Evolutionary conservation across 768 basidiomycete genomes (phyloP).

Genomic region (Candolleomyces eurysporus): DNA sequence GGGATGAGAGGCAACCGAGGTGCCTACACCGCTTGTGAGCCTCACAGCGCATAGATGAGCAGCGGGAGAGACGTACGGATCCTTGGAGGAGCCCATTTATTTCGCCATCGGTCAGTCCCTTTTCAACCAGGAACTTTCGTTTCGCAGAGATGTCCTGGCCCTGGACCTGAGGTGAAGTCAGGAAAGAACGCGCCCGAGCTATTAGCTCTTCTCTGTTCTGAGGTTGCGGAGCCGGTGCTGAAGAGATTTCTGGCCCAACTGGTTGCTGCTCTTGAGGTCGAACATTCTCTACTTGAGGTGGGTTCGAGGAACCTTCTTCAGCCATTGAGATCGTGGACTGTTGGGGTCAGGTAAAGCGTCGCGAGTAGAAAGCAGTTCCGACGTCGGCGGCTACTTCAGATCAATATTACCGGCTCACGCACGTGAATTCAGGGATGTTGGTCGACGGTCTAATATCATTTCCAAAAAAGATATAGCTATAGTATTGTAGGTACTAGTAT

Average conservation of each 20-base stretch:
- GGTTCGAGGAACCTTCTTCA: background rate
- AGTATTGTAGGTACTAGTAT: background rate
- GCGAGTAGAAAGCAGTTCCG: background rate
- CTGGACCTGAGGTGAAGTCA: constrained; percentile 62
- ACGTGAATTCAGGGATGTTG: background rate
- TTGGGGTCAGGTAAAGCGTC: background rate
- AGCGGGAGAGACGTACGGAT: constrained; percentile 38
- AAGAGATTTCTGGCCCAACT: background rate
- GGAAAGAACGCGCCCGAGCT: constrained; percentile 58
- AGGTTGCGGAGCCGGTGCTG: background rate
- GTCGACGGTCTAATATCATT: background rate
- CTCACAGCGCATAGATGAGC: background rate
- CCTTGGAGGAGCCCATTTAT: constrained; percentile 58
- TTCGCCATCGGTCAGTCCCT: constrained; percentile 63
- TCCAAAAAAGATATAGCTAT: background rate
- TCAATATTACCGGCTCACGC: background rate
- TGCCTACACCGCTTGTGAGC: constrained; percentile 20
- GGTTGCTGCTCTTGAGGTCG: background rate
- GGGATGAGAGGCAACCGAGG: constrained; percentile 52
- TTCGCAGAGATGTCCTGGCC: constrained; percentile 56
- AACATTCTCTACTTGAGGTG: background rate
- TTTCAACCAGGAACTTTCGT: constrained; percentile 64
- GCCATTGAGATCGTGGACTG: background rate
- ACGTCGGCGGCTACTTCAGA: background rate
- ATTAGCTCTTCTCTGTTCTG: constrained; percentile 43